Conservation (phyloP, 2,329 filamentous ascomycete species). For the Fusarium subglutinans region DNA sequence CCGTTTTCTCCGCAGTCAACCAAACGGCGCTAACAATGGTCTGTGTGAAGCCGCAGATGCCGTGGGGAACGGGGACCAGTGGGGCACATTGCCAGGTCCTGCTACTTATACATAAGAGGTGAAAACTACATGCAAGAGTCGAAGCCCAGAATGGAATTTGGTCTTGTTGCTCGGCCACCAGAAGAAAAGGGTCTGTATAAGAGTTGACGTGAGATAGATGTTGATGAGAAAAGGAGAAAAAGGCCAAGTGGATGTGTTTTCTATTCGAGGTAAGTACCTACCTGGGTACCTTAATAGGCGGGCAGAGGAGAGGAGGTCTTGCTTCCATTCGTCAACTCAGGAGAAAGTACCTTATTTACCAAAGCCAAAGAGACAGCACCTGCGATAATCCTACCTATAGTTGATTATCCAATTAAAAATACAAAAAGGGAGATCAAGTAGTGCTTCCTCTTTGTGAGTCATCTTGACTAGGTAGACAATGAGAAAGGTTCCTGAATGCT, state of each 20-base stretch:
- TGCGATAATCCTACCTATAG: not conserved
- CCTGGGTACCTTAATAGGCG: not conserved
- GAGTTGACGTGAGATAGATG: not conserved
- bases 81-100: constrained; percentile 9
- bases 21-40: constrained; percentile 14
- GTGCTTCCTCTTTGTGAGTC: not conserved
- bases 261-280: not conserved
- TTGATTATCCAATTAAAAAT: not conserved
- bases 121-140: not conserved
- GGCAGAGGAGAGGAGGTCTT: not conserved
- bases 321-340: not conserved
- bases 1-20: constrained; percentile 26
- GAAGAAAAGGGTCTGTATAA: not conserved
- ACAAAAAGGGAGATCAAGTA: not conserved
- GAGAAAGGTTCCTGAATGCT: not conserved
- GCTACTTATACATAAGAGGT: not conserved
- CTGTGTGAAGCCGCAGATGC: constrained; percentile 22
- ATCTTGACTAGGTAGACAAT: not conserved
- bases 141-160: not conserved
- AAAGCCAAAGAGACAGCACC: not conserved
- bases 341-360: not conserved
- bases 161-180: not conserved
- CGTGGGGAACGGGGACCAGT: constrained; percentile 17
- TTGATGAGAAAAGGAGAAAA: not conserved
- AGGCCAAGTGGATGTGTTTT: not conserved